Evolutionary conservation across 2,329 filamentous ascomycete species (phyloP).

Genomic region (Basipetospora chlamydospora): DNA sequence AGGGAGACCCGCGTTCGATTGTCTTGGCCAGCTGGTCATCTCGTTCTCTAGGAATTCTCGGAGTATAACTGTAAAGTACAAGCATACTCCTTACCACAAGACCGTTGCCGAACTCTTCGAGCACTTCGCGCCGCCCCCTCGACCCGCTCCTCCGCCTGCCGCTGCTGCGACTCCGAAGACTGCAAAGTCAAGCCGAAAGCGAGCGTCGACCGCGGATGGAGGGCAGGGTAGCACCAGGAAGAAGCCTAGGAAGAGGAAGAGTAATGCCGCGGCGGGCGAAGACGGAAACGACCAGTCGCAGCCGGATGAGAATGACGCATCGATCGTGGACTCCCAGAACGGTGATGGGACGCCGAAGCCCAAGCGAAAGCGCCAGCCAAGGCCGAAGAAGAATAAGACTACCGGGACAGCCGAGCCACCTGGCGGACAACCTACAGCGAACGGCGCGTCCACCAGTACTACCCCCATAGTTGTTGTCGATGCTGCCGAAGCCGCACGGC

Average conservation of each 20-base stretch:
- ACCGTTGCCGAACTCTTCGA: constrained; percentile 36
- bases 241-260: constrained; percentile 16
- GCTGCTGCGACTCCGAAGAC: background rate
- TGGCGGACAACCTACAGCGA: background rate
- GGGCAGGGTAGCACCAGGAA: constrained; percentile 7
- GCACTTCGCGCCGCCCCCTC: constrained; percentile 29
- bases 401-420: background rate
- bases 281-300: too few species aligned
- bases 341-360: background rate
- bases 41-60: constrained; percentile 32
- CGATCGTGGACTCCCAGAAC: background rate
- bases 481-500: constrained; percentile 33
- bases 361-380: constrained; percentile 1
- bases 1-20: constrained; percentile 46
- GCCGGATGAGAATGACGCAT: background rate
- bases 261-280: constrained; percentile 5
- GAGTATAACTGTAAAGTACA: constrained; percentile 36
- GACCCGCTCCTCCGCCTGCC: background rate
- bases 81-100: constrained; percentile 41
- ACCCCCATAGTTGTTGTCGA: constrained; percentile 3
- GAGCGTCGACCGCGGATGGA: constrained; percentile 7
- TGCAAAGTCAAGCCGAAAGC: constrained; percentile 9
- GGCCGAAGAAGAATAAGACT: constrained; percentile 15
- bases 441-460: background rate
- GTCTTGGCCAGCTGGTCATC: constrained; percentile 34